Base-by-base conservation (phyloP, 805 yeast species). In the Lachancea waltii region DNA sequence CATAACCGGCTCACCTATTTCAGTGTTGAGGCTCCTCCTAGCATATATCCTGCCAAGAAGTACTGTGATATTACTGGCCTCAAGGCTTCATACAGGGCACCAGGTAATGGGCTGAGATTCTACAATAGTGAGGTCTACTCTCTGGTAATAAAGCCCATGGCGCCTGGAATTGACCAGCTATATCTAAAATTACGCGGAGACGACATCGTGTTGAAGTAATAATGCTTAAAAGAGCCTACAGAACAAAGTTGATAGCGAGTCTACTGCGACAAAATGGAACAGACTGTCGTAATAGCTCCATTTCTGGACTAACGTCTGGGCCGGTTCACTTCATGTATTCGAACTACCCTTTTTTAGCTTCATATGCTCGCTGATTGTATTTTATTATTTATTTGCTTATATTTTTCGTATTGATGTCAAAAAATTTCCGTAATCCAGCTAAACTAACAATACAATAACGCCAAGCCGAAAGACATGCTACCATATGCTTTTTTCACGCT, bases 1-100 rank as follows among this genome's bases (percentile, higher is more conserved):
- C 7, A 17, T 26, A 40, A 23, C 26, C 4, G 38, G 37, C 78
- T 86, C 8, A 83, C 90, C 0, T 84, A 75, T 59, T 72, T 77
- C 44, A 73, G 80, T 26, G 64, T 89, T 5, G 75, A 75, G 20
- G 95, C 95, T 0, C 95, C 95, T 3, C 97, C 97, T 0, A 81
- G 92, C 3, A 62, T 87, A 47, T 73, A 67, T 45, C 97, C 97
- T 0, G 65, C 70, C 13, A 85, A 81, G 63, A 81, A 78, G 46
- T 89, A 86, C 62, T 90, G 98, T 60, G 98, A 92, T 56, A 78
- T 90, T 33, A 90, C 97, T 0, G 98, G 98, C 0, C 65, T 90
- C 15, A 79, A 76, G 34, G 90, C 87, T 0, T 72, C 64, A 21
- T 90, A 90, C 67, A 79, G 74, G 54, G 71, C 81, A 18, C 92